Conservation (phyloP, 2,329 filamentous ascomycete species). For the Neonectria punicea region DNA sequence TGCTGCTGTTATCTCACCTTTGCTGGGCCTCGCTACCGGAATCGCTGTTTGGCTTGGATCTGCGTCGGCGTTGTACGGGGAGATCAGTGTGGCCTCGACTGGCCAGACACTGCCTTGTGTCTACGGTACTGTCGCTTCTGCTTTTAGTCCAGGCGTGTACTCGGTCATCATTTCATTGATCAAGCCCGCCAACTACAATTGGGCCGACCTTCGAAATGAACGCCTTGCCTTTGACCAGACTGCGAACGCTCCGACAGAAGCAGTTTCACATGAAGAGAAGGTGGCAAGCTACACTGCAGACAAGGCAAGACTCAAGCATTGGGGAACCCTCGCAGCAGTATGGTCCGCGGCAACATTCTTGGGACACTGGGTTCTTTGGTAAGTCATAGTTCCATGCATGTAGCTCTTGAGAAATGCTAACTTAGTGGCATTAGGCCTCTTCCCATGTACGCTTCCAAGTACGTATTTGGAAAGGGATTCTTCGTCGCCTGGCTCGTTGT, state of each 20-base stretch:
- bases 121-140: constrained; percentile 63
- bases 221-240: constrained; percentile 50
- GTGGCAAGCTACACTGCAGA: constrained; percentile 42
- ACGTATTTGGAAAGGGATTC: constrained; percentile 60
- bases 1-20: constrained; percentile 61
- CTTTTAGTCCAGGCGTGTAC: constrained; percentile 54
- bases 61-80: constrained; percentile 57
- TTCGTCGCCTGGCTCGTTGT: constrained; percentile 62
- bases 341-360: constrained; percentile 61
- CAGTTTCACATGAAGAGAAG: constrained; percentile 38
- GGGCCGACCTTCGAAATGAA: constrained; percentile 54
- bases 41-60: constrained; percentile 64
- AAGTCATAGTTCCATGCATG: constrained; percentile 13
- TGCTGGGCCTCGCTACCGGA: constrained; percentile 61
- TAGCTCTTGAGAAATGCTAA: not conserved
- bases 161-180: constrained; percentile 58
- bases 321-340: constrained; percentile 47
- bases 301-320: constrained; percentile 55
- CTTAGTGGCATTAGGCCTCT: constrained; percentile 49
- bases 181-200: constrained; percentile 54
- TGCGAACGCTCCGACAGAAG: constrained; percentile 26
- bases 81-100: constrained; percentile 59
- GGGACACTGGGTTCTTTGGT: constrained; percentile 64
- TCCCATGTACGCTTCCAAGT: constrained; percentile 64
- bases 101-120: constrained; percentile 61